Conservation (phyloP, 441 rosid species). For the Mallotus japonicus region DNA sequence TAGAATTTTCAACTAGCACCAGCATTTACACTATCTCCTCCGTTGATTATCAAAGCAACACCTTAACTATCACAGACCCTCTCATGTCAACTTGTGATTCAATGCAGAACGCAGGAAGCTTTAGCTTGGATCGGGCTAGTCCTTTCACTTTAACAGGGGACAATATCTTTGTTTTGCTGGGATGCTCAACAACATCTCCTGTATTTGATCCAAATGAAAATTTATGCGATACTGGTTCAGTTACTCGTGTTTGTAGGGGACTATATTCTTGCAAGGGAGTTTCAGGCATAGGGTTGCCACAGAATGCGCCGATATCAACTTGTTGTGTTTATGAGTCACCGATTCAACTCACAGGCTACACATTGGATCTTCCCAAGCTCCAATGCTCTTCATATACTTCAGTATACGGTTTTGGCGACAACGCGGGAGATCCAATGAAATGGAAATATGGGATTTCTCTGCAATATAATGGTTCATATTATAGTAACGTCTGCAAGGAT, state of each 20-base stretch:
- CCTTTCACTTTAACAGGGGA: conserved; percentile 48
- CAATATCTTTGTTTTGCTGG: conserved; percentile 58
- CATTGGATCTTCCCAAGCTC: conserved; percentile 61
- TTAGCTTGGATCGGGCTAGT: conserved; percentile 51
- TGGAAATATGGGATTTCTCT: conserved; percentile 61
- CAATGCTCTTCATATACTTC: conserved; percentile 65
- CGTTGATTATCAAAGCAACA: conserved; percentile 48
- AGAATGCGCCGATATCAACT: conserved; percentile 49
- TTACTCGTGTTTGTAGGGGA: conserved; percentile 60
- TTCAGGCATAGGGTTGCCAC: conserved; percentile 51
- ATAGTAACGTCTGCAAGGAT: conserved; percentile 42
- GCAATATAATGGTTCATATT: conserved; percentile 48
- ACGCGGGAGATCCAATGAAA: conserved; percentile 55
- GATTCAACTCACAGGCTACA: conserved; percentile 44
- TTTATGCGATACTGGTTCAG: conserved; percentile 53
- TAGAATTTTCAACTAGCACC: conserved; percentile 53
- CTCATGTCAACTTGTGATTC: conserved; percentile 67
- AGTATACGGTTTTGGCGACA: conserved; percentile 53
- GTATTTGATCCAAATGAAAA: conserved; percentile 55
- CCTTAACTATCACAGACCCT: conserved; percentile 45
- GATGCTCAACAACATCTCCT: conserved; percentile 64
- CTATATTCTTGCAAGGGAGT: conserved; percentile 64
- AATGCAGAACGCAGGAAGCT: conserved; percentile 67
- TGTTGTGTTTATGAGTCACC: conserved; percentile 66
- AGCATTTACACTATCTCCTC: conserved; percentile 50